Evolutionary conservation across 73 alveolate genomes (phyloP).

Genomic region (Uronychia setigera): DNA sequence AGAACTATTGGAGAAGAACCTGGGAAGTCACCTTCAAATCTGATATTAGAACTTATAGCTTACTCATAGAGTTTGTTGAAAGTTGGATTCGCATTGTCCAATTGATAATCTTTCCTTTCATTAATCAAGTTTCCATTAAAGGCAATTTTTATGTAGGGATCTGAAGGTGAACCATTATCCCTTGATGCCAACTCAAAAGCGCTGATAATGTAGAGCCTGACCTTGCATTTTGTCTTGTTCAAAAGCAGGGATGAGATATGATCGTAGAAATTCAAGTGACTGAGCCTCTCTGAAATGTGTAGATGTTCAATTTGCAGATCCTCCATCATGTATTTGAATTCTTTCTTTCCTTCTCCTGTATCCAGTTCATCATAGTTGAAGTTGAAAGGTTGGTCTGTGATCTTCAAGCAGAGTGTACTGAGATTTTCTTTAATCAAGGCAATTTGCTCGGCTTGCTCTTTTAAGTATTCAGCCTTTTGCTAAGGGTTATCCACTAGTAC

Average conservation of each 20-base stretch:
- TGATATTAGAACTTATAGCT: constrained; percentile 10
- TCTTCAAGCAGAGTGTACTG: constrained; percentile 22
- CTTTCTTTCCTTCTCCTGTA: constrained; percentile 43
- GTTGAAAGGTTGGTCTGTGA: constrained; percentile 30
- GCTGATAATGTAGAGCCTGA: constrained; percentile 87
- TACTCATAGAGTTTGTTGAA: constrained; percentile 77
- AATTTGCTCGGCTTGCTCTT: constrained; percentile 15
- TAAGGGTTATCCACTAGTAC: constrained; percentile 26
- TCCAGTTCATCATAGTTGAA: constrained; percentile 23
- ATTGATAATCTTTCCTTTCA: constrained; percentile 68
- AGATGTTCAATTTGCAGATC: constrained; percentile 35
- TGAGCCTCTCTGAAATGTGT: constrained; percentile 29
- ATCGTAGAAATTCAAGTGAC: constrained; percentile 23
- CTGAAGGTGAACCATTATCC: constrained; percentile 89
- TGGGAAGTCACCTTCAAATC: constrained; percentile 86
- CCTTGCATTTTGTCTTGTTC: constrained; percentile 61
- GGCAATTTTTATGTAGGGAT: constrained; percentile 90
- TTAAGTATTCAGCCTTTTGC: constrained; percentile 28
- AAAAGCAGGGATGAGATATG: constrained; percentile 45
- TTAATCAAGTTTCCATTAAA: constrained; percentile 75
- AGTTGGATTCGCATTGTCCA: constrained; percentile 86
- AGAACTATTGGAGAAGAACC: constrained; percentile 92
- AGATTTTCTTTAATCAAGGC: constrained; percentile 32
- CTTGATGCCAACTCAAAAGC: constrained; percentile 86
- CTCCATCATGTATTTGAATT: constrained; percentile 30